Percentiles rank a stretch among this genome's conserved stretches.
phyloP scores from a whole-genome alignment of 2,329 filamentous ascomycete genomes.

The Venturia asperata region DNA sequence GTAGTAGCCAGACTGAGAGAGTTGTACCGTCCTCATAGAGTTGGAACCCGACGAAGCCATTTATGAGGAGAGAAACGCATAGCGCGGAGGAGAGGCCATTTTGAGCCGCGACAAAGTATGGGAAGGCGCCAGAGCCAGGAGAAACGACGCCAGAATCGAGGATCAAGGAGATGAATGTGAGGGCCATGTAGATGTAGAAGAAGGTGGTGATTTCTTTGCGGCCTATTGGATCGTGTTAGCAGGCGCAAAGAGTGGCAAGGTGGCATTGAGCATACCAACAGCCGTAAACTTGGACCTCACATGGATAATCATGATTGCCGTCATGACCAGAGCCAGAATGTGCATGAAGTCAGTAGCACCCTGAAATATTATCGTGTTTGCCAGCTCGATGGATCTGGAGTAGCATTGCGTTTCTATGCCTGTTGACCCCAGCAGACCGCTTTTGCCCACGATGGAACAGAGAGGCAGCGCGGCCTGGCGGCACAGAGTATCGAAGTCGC shows the following conservation, averaged over 20 bases:
- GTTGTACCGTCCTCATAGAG: conserved; percentile 95
- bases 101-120: conserved; percentile 87
- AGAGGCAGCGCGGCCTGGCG: conserved; percentile 75
- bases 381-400: conserved; percentile 87
- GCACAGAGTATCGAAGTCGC: conserved; percentile 85
- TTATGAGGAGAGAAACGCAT: conserved; percentile 84
- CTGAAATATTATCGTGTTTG: conserved; percentile 98
- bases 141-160: conserved; percentile 91
- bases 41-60: conserved; percentile 97
- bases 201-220: conserved; percentile 74
- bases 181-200: conserved; percentile 92
- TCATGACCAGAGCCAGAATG: conserved; percentile 85
- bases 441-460: conserved; percentile 76
- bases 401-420: conserved; percentile 89
- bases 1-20: conserved; percentile 86
- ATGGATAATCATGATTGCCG: conserved; percentile 93
- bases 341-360: conserved; percentile 86
- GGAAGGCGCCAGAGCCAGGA: conserved; percentile 69
- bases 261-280: conserved; percentile 59
- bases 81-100: conserved; percentile 78
- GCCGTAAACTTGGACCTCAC: conserved; percentile 97
- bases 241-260: neutral
- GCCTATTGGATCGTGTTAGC: conserved; percentile 36
- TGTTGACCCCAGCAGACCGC: conserved; percentile 57
- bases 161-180: conserved; percentile 81